phyloP scores from a whole-genome alignment of 2,329 filamentous ascomycete genomes.

The Pseudogymnoascus sp. region DNA sequence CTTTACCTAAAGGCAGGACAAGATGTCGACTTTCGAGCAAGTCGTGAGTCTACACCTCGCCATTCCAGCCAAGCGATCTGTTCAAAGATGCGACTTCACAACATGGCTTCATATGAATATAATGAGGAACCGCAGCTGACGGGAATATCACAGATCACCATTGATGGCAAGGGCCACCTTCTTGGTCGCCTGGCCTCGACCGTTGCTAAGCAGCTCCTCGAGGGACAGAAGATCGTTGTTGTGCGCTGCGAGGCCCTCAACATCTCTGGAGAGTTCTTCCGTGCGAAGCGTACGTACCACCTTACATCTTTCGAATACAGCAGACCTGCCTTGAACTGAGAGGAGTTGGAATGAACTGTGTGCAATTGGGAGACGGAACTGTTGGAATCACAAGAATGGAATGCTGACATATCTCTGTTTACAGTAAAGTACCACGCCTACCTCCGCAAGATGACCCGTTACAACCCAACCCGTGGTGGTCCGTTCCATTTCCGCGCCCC shows the following conservation, averaged over 20 bases:
- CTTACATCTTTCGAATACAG: conserved; percentile 3
- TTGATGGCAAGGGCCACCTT: conserved; percentile 99
- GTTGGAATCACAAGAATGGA: conserved; percentile 15
- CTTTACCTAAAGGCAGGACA: conserved; percentile 32
- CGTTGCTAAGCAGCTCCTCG: conserved; percentile 98
- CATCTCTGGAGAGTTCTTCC: conserved; percentile 99
- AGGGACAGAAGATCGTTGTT: conserved; percentile 98
- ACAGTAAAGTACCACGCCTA: conserved; percentile 99
- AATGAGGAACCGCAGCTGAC: not conserved
- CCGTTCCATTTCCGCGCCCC: conserved; percentile 99
- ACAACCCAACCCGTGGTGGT: conserved; percentile 98
- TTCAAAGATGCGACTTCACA: conserved; percentile 9
- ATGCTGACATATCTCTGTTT: conserved; percentile 41
- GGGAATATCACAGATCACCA: conserved; percentile 64
- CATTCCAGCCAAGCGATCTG: conserved; percentile 9
- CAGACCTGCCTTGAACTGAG: conserved; percentile 9
- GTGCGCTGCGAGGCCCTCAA: conserved; percentile 99
- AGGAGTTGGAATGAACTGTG: conserved; percentile 14
- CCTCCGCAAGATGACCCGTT: conserved; percentile 99
- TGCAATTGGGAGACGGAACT: conserved; percentile 12
- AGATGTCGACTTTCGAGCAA: conserved; percentile 63
- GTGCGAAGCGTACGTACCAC: conserved; percentile 88
- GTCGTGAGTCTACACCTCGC: conserved; percentile 50
- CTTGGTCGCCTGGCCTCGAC: conserved; percentile 97
- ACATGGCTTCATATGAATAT: not conserved